Evolutionary conservation across 2,329 filamentous ascomycete genomes (phyloP).

Genomic region (Ophioceras dolichostomum): DNA sequence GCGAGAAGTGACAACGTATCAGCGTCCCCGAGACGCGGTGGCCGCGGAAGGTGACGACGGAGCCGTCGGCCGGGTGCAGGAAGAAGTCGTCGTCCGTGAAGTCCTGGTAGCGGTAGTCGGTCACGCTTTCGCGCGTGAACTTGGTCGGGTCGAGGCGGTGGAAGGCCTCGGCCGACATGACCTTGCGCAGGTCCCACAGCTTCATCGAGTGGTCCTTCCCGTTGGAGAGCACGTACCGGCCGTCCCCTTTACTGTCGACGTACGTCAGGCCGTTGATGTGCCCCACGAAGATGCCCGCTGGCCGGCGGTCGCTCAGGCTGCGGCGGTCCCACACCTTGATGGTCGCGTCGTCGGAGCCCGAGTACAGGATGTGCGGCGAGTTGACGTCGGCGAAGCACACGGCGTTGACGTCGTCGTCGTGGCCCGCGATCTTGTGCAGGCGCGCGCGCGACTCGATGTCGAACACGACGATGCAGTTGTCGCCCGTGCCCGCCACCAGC

Average conservation of each 20-base stretch:
- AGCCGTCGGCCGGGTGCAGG: constrained; percentile 76
- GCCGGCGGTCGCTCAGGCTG: constrained; percentile 74
- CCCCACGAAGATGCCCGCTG: constrained; percentile 53
- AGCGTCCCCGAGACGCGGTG: constrained; percentile 82
- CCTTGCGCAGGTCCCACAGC: constrained; percentile 88
- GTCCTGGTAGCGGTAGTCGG: constrained; percentile 61
- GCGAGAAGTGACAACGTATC: constrained; percentile 92
- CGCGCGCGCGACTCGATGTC: constrained; percentile 74
- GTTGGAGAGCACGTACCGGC: constrained; percentile 80
- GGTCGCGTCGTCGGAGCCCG: constrained; percentile 86
- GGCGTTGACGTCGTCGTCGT: constrained; percentile 85
- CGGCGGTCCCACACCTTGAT: constrained; percentile 94
- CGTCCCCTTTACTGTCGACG: constrained; percentile 58
- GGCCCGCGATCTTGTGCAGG: constrained; percentile 64
- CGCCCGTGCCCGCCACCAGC: constrained; percentile 78
- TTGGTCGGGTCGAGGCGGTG: constrained; percentile 40
- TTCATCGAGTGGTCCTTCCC: constrained; percentile 97
- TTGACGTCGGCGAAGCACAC: constrained; percentile 87
- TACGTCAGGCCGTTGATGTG: constrained; percentile 57
- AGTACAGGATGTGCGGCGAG: constrained; percentile 90
- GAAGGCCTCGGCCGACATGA: constrained; percentile 61
- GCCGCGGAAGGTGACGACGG: constrained; percentile 83
- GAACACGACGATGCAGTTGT: constrained; percentile 73
- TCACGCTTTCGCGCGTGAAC: constrained; percentile 55
- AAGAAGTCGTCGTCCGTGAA: constrained; percentile 57